These are phyloP conservation scores for Melampsora larici-populina DNA, from an alignment of 1,284 basidiomycete genomes.

Conservation along the genomic window DNA sequence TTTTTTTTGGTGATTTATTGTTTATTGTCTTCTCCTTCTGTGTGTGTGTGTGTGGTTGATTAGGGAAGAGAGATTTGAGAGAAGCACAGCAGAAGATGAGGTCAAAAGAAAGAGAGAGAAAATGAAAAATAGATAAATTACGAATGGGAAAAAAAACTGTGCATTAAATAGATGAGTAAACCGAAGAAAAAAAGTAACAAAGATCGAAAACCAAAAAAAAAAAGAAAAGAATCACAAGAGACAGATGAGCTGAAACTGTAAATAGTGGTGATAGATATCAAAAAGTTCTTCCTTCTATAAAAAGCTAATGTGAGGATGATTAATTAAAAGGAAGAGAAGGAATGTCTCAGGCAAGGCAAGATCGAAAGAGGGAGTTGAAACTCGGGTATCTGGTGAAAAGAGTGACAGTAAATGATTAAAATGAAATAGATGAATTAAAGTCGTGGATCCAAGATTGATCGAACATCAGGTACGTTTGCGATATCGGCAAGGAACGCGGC, in stretches of 20 bases:
- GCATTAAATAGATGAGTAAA: slow-evolving; percentile 1
- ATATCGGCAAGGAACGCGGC: slow-evolving; percentile 87
- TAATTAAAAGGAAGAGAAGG: no score
- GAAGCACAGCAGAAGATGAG: neutral
- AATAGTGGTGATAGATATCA: neutral
- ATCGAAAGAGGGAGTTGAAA: no score
- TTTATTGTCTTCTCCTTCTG: no score
- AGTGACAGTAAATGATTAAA: neutral
- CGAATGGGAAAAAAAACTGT: neutral
- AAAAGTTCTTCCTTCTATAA: neutral
- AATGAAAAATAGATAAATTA: neutral
- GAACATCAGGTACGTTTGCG: slow-evolving; percentile 77
- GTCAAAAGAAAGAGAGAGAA: neutral
- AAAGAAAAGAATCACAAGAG: neutral
- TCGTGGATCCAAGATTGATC: slow-evolving; percentile 73
- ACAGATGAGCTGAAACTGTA: no score
- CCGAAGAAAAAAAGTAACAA: neutral
- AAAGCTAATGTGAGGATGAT: no score
- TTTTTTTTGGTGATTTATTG: no score
- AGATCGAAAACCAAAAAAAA: neutral
- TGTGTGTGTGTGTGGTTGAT: no score
- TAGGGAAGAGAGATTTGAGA: neutral
- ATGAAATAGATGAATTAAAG: slow-evolving; percentile 31
- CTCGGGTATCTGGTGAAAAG: neutral
- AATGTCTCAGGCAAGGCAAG: no score